Conservation (phyloP, 441 rosid genomes). For the Bocquillonia castaneifolia region DNA sequence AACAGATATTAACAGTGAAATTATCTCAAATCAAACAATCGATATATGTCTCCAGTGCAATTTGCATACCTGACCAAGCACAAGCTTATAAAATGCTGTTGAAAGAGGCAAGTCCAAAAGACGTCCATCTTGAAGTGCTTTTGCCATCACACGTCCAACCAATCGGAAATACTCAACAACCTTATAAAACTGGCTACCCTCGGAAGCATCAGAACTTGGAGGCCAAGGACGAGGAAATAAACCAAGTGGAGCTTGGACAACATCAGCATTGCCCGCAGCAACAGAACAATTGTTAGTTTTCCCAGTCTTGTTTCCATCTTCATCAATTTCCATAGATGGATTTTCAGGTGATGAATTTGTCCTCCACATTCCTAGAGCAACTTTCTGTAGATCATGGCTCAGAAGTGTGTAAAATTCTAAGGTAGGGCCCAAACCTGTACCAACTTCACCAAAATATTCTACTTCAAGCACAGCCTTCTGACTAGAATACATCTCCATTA, state of each 20-base stretch:
- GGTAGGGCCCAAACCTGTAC: constrained; percentile 99
- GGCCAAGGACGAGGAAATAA: constrained; percentile 96
- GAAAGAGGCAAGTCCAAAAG: constrained; percentile 87
- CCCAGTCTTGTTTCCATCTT: constrained; percentile 43
- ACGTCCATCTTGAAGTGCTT: constrained; percentile 99
- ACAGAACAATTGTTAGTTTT: constrained; percentile 30
- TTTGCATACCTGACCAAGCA: constrained; percentile 78
- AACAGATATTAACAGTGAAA: neutral
- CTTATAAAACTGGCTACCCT: constrained; percentile 66
- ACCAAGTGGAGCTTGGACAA: constrained; percentile 79
- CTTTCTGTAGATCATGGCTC: constrained; percentile 92
- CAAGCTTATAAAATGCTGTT: constrained; percentile 78
- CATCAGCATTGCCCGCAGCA: constrained; percentile 36
- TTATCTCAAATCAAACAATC: neutral
- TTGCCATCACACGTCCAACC: constrained; percentile 97
- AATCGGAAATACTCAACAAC: constrained; percentile 82
- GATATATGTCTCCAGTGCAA: constrained; percentile 6
- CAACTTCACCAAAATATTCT: constrained; percentile 99
- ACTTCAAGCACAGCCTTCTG: constrained; percentile 99
- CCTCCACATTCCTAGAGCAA: constrained; percentile 93
- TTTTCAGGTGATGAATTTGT: constrained; percentile 52
- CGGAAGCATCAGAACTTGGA: constrained; percentile 63
- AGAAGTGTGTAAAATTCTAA: constrained; percentile 95
- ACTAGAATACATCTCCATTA: constrained; percentile 99
- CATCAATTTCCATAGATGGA: constrained; percentile 53